These are phyloP conservation scores for Silene coronaria DNA, from an alignment of 179 eudicot genomes.

Conservation along the genomic window DNA sequence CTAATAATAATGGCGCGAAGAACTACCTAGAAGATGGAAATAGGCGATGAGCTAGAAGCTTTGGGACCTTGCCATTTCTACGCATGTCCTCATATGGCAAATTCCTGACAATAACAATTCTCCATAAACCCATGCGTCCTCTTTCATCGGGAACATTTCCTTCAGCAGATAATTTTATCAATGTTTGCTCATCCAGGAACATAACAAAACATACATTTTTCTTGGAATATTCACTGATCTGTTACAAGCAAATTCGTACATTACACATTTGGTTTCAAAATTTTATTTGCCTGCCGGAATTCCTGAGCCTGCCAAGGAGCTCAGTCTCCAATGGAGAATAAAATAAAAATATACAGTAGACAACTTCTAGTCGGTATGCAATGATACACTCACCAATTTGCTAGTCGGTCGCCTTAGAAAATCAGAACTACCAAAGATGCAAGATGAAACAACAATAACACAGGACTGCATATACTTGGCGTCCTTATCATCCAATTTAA, in stretches of 20 bases:
- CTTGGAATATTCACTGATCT: constrained; percentile 91
- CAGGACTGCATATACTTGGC: constrained; percentile 63
- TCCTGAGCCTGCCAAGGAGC: constrained; percentile 4
- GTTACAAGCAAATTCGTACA: constrained; percentile 31
- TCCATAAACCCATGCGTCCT: constrained; percentile 85
- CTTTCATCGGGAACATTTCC: constrained; percentile 67
- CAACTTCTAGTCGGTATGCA: constrained; percentile 7
- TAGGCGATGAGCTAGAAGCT: constrained; percentile 89
- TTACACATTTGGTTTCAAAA: neutral
- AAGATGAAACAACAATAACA: constrained; percentile 73
- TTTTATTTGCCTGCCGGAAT: neutral
- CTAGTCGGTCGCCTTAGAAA: constrained; percentile 89
- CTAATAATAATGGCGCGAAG: neutral
- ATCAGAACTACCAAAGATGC: constrained; percentile 97
- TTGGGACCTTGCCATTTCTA: constrained; percentile 98
- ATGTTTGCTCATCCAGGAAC: constrained; percentile 85
- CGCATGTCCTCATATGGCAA: constrained; percentile 88
- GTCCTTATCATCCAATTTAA: constrained; percentile 71
- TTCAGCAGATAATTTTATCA: constrained; percentile 58
- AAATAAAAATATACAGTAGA: neutral
- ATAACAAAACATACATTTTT: constrained; percentile 84
- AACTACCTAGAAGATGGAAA: constrained; percentile 87
- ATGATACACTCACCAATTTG: constrained; percentile 54
- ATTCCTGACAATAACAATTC: constrained; percentile 65
- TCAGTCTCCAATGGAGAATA: neutral